Evolutionary conservation across 805 yeast genomes (phyloP).

Genomic region (Candida multigemmis): DNA sequence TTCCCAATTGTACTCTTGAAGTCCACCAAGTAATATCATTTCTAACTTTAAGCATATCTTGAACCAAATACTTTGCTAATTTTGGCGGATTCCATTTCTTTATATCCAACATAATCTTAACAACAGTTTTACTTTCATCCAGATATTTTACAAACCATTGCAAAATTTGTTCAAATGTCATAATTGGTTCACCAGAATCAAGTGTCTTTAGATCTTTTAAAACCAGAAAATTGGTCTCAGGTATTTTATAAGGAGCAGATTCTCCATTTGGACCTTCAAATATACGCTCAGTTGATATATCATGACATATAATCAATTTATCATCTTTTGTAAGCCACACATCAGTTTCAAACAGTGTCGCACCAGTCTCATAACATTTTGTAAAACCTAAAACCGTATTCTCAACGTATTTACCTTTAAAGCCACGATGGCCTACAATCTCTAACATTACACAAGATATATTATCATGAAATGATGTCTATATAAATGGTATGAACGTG

Average conservation of each 20-base stretch:
- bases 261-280: slow-evolving; percentile 25
- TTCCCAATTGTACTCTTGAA: slow-evolving; percentile 26
- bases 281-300: slow-evolving; percentile 26
- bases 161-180: slow-evolving; percentile 23
- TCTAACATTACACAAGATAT: too few relatives aligned
- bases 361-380: slow-evolving; percentile 28
- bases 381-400: slow-evolving; percentile 29
- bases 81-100: slow-evolving; percentile 29
- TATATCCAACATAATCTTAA: slow-evolving; percentile 29
- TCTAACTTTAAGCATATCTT: slow-evolving; percentile 18
- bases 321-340: slow-evolving; percentile 29
- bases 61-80: slow-evolving; percentile 16
- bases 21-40: slow-evolving; percentile 29
- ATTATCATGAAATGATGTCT: too few relatives aligned
- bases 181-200: slow-evolving; percentile 21
- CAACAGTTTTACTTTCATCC: slow-evolving; percentile 6
- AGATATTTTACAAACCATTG: slow-evolving; percentile 19
- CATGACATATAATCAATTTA: slow-evolving; percentile 31
- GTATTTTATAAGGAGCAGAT: slow-evolving; percentile 24
- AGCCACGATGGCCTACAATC: slow-evolving; percentile 35
- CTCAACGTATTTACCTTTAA: slow-evolving; percentile 30
- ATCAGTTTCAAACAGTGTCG: slow-evolving; percentile 33
- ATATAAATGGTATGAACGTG: too few relatives aligned
- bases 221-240: slow-evolving; percentile 18
- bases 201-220: slow-evolving; percentile 20